These are phyloP conservation scores for Ruellia speciosa DNA, from an alignment of 305 asterid genomes.

Conservation along the genomic window DNA sequence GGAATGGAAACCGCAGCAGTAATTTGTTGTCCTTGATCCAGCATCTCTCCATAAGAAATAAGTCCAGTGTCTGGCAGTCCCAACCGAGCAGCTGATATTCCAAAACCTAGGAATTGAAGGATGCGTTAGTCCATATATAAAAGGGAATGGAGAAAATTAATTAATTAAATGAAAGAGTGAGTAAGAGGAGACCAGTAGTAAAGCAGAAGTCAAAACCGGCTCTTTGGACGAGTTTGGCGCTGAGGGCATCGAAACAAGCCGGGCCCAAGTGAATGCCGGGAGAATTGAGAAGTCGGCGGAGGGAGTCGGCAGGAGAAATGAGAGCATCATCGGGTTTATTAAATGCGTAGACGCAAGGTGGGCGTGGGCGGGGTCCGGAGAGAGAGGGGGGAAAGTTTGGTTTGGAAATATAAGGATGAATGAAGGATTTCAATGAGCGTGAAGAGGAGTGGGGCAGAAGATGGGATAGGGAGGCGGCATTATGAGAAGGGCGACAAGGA, in stretches of 20 bases:
- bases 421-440: background rate
- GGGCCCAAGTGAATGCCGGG: constrained; percentile 87
- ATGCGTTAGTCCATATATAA: constrained; percentile 5
- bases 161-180: background rate
- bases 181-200: constrained; percentile 48
- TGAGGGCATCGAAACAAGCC: constrained; percentile 83
- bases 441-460: background rate
- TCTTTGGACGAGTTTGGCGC: constrained; percentile 80
- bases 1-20: constrained; percentile 81
- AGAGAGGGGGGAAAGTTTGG: background rate
- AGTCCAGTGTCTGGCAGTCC: constrained; percentile 92
- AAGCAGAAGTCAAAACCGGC: constrained; percentile 88
- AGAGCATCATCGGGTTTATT: constrained; percentile 17
- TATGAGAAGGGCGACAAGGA: background rate
- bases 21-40: constrained; percentile 73
- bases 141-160: background rate
- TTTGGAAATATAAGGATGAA: background rate
- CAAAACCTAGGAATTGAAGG: constrained; percentile 50
- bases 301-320: constrained; percentile 43
- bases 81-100: constrained; percentile 83
- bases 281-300: constrained; percentile 49
- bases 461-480: background rate
- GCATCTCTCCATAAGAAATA: constrained; percentile 92
- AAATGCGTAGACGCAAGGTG: background rate
- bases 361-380: background rate